Conservation (phyloP, 2,329 filamentous ascomycete species). For the Exophiala phaeomuriformis region DNA sequence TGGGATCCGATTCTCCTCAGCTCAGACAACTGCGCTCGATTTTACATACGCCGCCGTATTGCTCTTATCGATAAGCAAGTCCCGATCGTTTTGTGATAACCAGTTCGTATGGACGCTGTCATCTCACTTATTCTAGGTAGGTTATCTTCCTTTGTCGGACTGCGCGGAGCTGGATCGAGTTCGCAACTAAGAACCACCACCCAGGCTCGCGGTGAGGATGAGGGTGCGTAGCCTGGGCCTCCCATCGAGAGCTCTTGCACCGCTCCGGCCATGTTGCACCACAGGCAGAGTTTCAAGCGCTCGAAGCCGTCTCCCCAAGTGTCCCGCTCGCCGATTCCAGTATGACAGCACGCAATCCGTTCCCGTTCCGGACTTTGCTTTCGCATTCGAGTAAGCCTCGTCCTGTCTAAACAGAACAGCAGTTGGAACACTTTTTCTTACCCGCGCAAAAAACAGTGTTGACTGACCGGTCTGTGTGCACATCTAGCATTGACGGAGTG, state of each 20-base stretch:
- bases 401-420: background rate
- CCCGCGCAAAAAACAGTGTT: no score
- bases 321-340: slow-evolving; percentile 5
- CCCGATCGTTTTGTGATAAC: no score
- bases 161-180: background rate
- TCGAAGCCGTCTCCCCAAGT: background rate
- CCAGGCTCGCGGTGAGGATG: slow-evolving; percentile 7
- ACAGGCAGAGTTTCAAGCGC: background rate
- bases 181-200: background rate
- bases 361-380: slow-evolving; percentile 23
- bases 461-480: slow-evolving; percentile 4
- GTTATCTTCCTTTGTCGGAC: background rate
- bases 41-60: no score
- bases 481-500: slow-evolving; percentile 81
- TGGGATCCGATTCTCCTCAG: no score
- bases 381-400: slow-evolving; percentile 25
- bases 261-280: background rate
- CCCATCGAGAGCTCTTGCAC: slow-evolving; percentile 7
- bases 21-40: no score
- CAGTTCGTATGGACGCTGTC: no score
- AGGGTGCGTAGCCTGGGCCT: slow-evolving; percentile 12
- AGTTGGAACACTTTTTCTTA: no score
- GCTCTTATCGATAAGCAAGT: background rate
- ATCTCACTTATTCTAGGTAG: no score
- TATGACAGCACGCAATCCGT: background rate